A percentile compares a stretch with the other conserved stretches of the same genome.
These are phyloP conservation scores for Knufia fluminis DNA, from an alignment of 2,329 filamentous ascomycete genomes.

Conservation along the genomic window DNA sequence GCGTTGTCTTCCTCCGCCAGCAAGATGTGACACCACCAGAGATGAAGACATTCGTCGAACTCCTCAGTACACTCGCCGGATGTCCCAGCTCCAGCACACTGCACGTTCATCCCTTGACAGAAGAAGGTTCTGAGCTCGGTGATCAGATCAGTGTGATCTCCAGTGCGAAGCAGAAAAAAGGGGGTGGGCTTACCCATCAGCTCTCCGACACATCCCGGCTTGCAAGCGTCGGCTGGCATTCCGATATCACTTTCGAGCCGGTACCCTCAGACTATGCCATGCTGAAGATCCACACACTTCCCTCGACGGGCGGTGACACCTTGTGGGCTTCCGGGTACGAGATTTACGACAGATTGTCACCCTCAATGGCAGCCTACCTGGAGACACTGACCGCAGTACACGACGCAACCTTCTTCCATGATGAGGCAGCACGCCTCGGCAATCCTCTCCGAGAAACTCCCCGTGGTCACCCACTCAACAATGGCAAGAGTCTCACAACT, in stretches of 20 bases:
- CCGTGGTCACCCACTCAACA: slow-evolving; percentile 47
- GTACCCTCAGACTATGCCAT: slow-evolving; percentile 55
- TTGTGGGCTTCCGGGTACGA: slow-evolving; percentile 62
- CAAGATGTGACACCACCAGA: slow-evolving; percentile 55
- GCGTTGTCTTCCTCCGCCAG: slow-evolving; percentile 61
- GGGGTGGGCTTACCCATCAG: slow-evolving; percentile 27
- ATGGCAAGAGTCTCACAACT: slow-evolving; percentile 42
- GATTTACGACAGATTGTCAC: slow-evolving; percentile 51
- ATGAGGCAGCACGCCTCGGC: slow-evolving; percentile 33
- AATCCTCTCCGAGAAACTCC: slow-evolving; percentile 33
- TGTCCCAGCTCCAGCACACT: slow-evolving; percentile 49
- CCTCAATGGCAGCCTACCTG: slow-evolving; percentile 48
- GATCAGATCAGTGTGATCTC: slow-evolving; percentile 57
- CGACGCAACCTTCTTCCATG: slow-evolving; percentile 42
- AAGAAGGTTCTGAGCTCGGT: slow-evolving; percentile 46
- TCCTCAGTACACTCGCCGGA: slow-evolving; percentile 51
- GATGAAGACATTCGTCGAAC: slow-evolving; percentile 55
- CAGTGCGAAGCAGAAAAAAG: slow-evolving; percentile 46
- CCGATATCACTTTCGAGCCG: slow-evolving; percentile 57
- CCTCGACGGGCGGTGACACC: slow-evolving; percentile 49
- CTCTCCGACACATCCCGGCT: slow-evolving; percentile 30
- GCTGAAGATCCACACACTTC: slow-evolving; percentile 49
- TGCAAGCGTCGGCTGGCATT: slow-evolving; percentile 44
- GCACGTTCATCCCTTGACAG: slow-evolving; percentile 53
- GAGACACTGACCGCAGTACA: slow-evolving; percentile 50